Evolutionary conservation across 108 stramenopile genomes (phyloP), one percentile per base, ranked within the genome.

Genomic region (Bacterosira constricta): DNA sequence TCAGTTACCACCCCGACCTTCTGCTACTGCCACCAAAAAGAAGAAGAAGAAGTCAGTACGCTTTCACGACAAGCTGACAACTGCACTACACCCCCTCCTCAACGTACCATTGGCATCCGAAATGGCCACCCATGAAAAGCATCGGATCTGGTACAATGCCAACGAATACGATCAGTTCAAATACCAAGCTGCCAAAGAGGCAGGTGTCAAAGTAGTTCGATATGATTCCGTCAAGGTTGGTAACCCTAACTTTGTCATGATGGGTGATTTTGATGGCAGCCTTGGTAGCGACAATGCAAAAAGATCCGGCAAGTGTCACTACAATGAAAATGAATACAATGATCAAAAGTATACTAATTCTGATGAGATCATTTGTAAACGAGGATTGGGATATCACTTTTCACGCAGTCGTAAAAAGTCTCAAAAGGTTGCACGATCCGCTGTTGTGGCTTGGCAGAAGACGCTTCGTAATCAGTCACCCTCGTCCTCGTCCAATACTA

Each of bases 341-440:
- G 41, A 46, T 46, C 44, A 69, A 30, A 31, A 36, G 10, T 25
- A 51, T 6, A 12, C 17, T 25, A 26, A 37, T 45, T 11, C 12
- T 20, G 56, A 35, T 0, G 17, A 58, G 10, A 20, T 32, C 2
- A 46, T 69, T 47, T 69, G 68, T 25, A 69, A 69, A 37, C 68
- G 68, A 37, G 68, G 68, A 12, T 44, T 69, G 21, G 68, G 68
- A 12, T 58, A 69, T 50, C 68, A 69, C 37, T 69, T 69, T 34
- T 69, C 68, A n/a, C 55, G 68, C 7, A 32, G 39, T 23, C 55
- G 68, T 25, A 69, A 59, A 34, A 30, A 46, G 4, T 25, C 57
- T 37, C 53, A 44, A 20, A 31, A 25, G 0, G 35, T 56, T 45
- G 17, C 47, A 38, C 55, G 68, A 6, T 39, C 32, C 11, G 44